Evolutionary conservation across 345 rosid genomes (phyloP), one percentile per base, ranked within the genome.

Genomic region (Bruguiera sexangula): DNA sequence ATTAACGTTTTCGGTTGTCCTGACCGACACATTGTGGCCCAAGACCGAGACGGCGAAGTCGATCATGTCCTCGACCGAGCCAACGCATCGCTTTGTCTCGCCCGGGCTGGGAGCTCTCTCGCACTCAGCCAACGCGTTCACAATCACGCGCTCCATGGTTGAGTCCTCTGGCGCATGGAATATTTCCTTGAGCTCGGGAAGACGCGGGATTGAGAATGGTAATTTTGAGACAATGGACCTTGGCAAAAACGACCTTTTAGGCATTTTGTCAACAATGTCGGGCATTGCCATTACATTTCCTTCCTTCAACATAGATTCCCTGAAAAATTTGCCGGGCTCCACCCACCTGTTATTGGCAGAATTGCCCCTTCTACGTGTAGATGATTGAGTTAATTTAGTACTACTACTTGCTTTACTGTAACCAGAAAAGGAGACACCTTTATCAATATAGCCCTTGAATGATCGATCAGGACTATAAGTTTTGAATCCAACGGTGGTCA

Each of bases 281-380:
- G 81, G 81, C 78, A 78, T 70, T 18, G 52, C 71, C 73, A 78
- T 66, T 0, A 70, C 75, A 50, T 56, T 74, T 52, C 81, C 81
- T 36, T 70, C 66, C 51, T 61, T 73, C 62, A 78, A 24, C 75
- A 61, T 66, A n/a, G 75, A 56, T 67, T 78, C 78, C 61, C 81
- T 73, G 57, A 78, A 78, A 62, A 74, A 78, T 67, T 63, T 78
- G 1, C 81, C 78, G 24, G 78, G 75, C 70, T 78, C 81, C 30
- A 78, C 75, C 71, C 74, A 73, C 50, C 69, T 67, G 4, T 57
- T 66, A 62, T 56, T 69, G 56, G 50, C 75, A 34, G 37, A 59
- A 57, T 15, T 61, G 46, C 77, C 81, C 46, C 30, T 57, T 0
- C 31, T 56, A 37, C 30, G 50, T 43, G 5, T 43, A 43, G 59